phyloP scores from a whole-genome alignment of 2,329 filamentous ascomycete genomes.

The Fusarium sp. region DNA sequence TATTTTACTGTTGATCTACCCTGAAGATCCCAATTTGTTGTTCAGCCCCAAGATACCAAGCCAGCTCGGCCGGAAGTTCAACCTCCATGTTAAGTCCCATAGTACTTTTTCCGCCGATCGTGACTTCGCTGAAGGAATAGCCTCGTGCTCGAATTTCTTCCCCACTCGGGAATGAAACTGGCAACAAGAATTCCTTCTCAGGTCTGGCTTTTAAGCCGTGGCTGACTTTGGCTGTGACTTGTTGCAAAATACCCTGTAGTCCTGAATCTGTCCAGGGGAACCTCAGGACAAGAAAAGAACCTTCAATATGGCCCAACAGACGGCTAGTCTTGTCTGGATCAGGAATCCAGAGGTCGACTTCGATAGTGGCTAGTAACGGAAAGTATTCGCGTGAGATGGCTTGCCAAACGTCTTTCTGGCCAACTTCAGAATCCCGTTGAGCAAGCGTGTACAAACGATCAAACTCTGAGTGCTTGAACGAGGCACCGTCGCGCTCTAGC shows the following conservation, averaged over 20 bases:
- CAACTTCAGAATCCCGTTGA: slow-evolving; percentile 53
- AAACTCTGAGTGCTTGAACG: slow-evolving; percentile 76
- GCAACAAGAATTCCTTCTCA: slow-evolving; percentile 72
- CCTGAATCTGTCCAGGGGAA: slow-evolving; percentile 70
- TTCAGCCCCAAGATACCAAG: slow-evolving; percentile 71
- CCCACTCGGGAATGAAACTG: slow-evolving; percentile 68
- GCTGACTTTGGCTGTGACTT: slow-evolving; percentile 60
- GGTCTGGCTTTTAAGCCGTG: slow-evolving; percentile 60
- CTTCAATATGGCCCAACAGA: slow-evolving; percentile 61
- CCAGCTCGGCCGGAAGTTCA: slow-evolving; percentile 70
- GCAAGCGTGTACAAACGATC: slow-evolving; percentile 88
- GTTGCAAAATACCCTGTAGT: slow-evolving; percentile 57
- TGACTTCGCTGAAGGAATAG: slow-evolving; percentile 69
- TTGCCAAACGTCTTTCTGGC: slow-evolving; percentile 65
- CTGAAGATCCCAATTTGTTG: slow-evolving; percentile 75
- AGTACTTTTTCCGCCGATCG: slow-evolving; percentile 69
- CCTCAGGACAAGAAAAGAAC: slow-evolving; percentile 69
- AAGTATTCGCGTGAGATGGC: slow-evolving; percentile 77
- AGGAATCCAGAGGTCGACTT: slow-evolving; percentile 74
- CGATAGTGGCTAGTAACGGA: slow-evolving; percentile 75
- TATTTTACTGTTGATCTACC: slow-evolving; percentile 63
- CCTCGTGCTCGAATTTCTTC: slow-evolving; percentile 65
- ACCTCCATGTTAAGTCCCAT: slow-evolving; percentile 64
- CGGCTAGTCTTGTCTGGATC: slow-evolving; percentile 65
- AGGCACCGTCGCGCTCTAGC: slow-evolving; percentile 69